Evolutionary conservation across 495 filamentous ascomycete genomes (phyloP).

Genomic region (Aspergillus saccharolyticus): DNA sequence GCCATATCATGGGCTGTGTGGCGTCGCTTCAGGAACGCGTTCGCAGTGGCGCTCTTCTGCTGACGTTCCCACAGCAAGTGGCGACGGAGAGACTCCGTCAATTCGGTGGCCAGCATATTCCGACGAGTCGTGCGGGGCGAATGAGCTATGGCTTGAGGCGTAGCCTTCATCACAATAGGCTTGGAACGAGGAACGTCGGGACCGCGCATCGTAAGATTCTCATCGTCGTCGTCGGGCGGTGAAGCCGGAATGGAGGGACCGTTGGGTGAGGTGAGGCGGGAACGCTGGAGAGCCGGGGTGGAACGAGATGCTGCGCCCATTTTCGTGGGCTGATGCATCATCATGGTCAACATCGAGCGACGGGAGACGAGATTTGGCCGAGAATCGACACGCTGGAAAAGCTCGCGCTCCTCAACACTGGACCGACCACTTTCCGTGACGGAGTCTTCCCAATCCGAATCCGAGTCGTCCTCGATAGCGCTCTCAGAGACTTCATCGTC

Average conservation of each 20-base stretch:
- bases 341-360: constrained; percentile 82
- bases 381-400: constrained; percentile 90
- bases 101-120: constrained; percentile 94
- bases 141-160: constrained; percentile 59
- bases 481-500: constrained; percentile 71
- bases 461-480: constrained; percentile 84
- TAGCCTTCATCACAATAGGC: constrained; percentile 70
- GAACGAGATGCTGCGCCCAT: constrained; percentile 61
- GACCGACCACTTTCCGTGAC: constrained; percentile 80
- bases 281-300: constrained; percentile 74
- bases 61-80: constrained; percentile 83
- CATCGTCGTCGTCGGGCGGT: constrained; percentile 63
- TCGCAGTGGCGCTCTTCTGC: constrained; percentile 83
- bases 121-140: constrained; percentile 90
- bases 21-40: constrained; percentile 81
- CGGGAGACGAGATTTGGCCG: constrained; percentile 78
- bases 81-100: constrained; percentile 74
- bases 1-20: constrained; percentile 89
- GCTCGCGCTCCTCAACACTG: constrained; percentile 68
- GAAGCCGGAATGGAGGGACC: constrained; percentile 70
- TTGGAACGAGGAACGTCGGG: constrained; percentile 72
- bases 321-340: constrained; percentile 66
- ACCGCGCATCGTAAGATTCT: constrained; percentile 65
- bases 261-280: constrained; percentile 66
- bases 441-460: constrained; percentile 88